Evolutionary conservation across 2,329 filamentous ascomycete species (phyloP).

Genomic region (Colletotrichum plurivorum): DNA sequence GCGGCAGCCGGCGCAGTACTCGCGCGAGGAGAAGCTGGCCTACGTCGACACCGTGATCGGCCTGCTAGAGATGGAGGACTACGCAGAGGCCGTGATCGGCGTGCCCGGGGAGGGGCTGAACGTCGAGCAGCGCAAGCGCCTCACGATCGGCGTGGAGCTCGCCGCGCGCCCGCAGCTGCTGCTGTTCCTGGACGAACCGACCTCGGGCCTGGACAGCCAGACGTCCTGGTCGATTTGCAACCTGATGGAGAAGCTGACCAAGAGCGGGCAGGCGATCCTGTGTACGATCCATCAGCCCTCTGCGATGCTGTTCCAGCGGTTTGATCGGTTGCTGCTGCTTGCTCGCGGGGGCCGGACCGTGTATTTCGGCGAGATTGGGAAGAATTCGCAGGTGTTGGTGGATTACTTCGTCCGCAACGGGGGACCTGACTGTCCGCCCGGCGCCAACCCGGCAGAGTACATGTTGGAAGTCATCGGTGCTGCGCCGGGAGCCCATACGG

Average conservation of each 20-base stretch:
- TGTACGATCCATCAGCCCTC: constrained; percentile 43
- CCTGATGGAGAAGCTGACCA: constrained; percentile 75
- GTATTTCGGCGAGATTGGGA: constrained; percentile 68
- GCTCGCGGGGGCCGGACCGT: constrained; percentile 54
- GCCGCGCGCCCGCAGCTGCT: constrained; percentile 81
- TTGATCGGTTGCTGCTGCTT: constrained; percentile 40
- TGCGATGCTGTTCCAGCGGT: constrained; percentile 40
- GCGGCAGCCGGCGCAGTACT: constrained; percentile 73
- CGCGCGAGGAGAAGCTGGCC: constrained; percentile 48
- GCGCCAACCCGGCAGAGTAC: constrained; percentile 68
- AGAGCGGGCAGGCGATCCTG: constrained; percentile 62
- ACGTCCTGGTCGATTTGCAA: constrained; percentile 82
- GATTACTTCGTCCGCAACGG: constrained; percentile 67
- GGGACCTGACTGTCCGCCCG: constrained; percentile 59
- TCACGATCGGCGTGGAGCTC: constrained; percentile 83
- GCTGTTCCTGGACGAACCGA: constrained; percentile 83
- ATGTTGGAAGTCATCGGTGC: constrained; percentile 50
- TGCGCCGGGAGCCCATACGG: constrained; percentile 61
- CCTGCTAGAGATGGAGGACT: constrained; percentile 65
- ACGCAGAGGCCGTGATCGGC: constrained; percentile 79
- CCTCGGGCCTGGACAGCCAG: constrained; percentile 81
- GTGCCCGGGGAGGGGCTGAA: constrained; percentile 71
- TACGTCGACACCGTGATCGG: constrained; percentile 49
- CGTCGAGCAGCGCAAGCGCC: constrained; percentile 63
- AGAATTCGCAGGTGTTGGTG: constrained; percentile 61